A percentile compares a stretch with the other conserved stretches of the same genome.
Conservation (phyloP, 345 rosid species). For the Turnera subulata region DNA sequence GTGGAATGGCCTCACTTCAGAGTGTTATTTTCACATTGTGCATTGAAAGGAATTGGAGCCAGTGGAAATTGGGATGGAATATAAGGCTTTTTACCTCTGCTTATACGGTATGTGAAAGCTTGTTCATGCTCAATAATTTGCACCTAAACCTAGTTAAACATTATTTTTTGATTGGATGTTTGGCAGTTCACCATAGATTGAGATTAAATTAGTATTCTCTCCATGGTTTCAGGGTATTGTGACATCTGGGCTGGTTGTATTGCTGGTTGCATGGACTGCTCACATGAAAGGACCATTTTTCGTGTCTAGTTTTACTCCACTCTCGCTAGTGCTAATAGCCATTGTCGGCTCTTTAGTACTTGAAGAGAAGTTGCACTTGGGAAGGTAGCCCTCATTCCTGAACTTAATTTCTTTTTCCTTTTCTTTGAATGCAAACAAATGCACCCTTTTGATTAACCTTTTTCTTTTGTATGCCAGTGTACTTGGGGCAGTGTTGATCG, state of each 20-base stretch:
- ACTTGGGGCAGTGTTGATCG: constrained; percentile 7
- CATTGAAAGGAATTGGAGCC: constrained; percentile 18
- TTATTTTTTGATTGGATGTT: too few relatives aligned
- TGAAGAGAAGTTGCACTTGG: constrained; percentile 38
- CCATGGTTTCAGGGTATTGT: constrained; percentile 16
- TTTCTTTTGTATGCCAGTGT: constrained; percentile 8
- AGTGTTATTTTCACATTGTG: constrained; percentile 11
- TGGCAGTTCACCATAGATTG: too few relatives aligned
- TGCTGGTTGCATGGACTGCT: constrained; percentile 37
- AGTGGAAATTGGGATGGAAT: too few relatives aligned
- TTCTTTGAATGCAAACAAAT: too few relatives aligned
- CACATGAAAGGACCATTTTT: constrained; percentile 42
- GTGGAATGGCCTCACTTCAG: constrained; percentile 16
- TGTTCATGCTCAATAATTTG: too few relatives aligned
- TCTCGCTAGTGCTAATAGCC: constrained; percentile 40
- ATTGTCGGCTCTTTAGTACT: constrained; percentile 37
- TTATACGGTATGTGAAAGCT: constrained; percentile 24
- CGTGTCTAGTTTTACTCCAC: constrained; percentile 42
- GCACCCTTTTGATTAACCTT: too few relatives aligned
- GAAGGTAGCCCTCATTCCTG: constrained; percentile 31
- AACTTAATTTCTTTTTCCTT: not conserved
- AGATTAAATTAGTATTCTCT: not conserved
- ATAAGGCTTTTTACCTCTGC: constrained; percentile 16
- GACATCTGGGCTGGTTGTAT: constrained; percentile 32
- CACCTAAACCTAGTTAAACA: too few relatives aligned